Evolutionary conservation across 768 basidiomycete species (phyloP), one percentile per base, ranked within the genome.

Genomic region (Boletus sp.): DNA sequence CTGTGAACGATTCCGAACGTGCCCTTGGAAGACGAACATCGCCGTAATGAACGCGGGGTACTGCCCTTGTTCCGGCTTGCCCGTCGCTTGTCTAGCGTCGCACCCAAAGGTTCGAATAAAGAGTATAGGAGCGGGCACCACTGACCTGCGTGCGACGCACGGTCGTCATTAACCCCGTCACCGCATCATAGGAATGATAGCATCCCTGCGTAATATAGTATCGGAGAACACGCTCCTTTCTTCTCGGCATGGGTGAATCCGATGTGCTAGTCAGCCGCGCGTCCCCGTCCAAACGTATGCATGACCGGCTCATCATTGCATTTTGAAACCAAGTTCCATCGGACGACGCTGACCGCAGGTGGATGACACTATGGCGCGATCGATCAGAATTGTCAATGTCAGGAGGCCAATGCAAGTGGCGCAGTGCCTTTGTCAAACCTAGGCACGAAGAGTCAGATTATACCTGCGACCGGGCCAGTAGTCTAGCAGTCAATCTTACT

Each of bases 131-230:
- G 19, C 53, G 62, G 62, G 14, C 49, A 49, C 35, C 1, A 43
- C 46, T 43, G 54, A 46, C 62, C 62, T 53, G 27, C 49, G 55
- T 63, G 62, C 32, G 58, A 59, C 17, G 29, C 38, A 7, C 7
- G 38, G 27, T 15, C 21, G 2, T n/a, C 27, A n/a, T 29, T 23
- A 23, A 27, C 21, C 15, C 21, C 10, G 10, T 42, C 39, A n/a
- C 17, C 1, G 35, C 32, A 23, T 17, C 33, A 15, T 5, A 11
- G n/a, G 35, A 25, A 21, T 23, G 27, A 43, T 33, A 7, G 3
- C 25, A 25, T 25, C 25, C 29, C 4, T 30, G 30, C 29, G 32
- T 25, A 27, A 2, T 13, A 34, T n/a, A 19, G 2, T 3, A 34
- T 17, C 19, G 27, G 27, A 6, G 30, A 30, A 11, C 5, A 15